These are phyloP conservation scores for Acacia confusa DNA, from an alignment of 306 rosid genomes.

Conservation along the genomic window DNA sequence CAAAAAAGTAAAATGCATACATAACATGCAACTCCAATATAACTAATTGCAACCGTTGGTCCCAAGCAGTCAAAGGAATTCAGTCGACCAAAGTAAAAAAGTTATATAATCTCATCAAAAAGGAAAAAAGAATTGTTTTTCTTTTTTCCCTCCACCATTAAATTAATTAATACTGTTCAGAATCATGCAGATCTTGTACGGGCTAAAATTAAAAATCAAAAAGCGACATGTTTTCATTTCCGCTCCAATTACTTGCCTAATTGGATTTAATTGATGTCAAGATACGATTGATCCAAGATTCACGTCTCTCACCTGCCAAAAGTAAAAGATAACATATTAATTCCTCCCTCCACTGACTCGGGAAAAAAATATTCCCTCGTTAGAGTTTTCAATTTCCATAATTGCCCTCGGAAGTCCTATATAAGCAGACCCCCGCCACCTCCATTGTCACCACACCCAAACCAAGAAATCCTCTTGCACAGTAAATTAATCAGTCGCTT, in stretches of 20 bases:
- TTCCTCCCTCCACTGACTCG: background rate
- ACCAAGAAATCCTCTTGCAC: conserved; percentile 2
- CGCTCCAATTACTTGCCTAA: background rate
- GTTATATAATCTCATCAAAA: background rate
- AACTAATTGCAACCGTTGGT: background rate
- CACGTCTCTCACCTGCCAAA: background rate
- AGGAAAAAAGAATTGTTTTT: background rate
- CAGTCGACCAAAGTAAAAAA: background rate
- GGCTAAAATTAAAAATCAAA: no score
- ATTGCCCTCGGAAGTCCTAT: conserved; percentile 41
- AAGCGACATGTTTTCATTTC: background rate
- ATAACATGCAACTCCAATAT: background rate
- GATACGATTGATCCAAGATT: background rate
- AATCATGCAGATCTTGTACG: background rate
- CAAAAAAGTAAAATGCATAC: background rate
- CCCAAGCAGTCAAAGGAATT: background rate
- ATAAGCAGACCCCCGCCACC: conserved; percentile 28
- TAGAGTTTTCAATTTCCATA: background rate
- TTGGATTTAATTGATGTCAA: background rate
- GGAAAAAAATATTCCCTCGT: background rate
- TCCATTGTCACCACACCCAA: background rate
- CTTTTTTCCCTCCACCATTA: no score
- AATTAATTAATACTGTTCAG: background rate
- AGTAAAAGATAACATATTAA: background rate
- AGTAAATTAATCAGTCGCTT: background rate